Evolutionary conservation across 768 basidiomycete species (phyloP).

Genomic region (Wakefieldia striispora): DNA sequence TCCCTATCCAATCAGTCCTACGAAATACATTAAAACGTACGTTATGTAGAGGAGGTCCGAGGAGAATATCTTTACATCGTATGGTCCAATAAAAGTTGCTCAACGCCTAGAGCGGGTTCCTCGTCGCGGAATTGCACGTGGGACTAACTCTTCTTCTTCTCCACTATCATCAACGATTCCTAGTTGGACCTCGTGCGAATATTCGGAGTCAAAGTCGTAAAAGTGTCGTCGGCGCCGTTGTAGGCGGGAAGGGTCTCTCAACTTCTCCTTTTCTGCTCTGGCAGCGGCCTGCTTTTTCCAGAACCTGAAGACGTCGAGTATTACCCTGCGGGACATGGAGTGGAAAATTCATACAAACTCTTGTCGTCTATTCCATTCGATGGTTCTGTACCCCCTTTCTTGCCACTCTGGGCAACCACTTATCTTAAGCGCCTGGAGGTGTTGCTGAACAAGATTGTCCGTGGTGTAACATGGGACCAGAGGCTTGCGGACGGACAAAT

Average conservation of each 20-base stretch:
- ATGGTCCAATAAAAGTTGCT: not conserved
- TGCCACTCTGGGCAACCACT: conserved; percentile 54
- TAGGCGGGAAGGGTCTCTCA: conserved; percentile 8
- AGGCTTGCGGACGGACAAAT: conserved; percentile 38
- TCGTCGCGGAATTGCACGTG: conserved; percentile 13
- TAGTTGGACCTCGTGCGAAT: conserved; percentile 5
- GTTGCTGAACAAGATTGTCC: conserved; percentile 59
- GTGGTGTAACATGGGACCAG: conserved; percentile 65
- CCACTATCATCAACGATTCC: conserved; percentile 5
- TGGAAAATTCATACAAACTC: conserved; percentile 40
- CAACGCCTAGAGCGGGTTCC: conserved; percentile 17
- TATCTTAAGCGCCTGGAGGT: conserved; percentile 47
- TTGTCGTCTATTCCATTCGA: conserved; percentile 54
- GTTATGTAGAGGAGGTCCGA: not conserved
- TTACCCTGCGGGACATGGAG: not conserved
- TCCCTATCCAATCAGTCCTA: not conserved
- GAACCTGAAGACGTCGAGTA: conserved; percentile 10
- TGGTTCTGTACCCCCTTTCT: conserved; percentile 41
- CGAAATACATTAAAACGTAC: not conserved
- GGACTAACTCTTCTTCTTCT: not conserved
- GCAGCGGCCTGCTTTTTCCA: conserved; percentile 29
- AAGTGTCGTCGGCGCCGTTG: conserved; percentile 13
- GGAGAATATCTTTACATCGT: not conserved
- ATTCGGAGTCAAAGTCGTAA: conserved; percentile 3
- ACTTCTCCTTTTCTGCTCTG: conserved; percentile 19